Conservation (phyloP, 2,329 filamentous ascomycete species). For the Epichloe scottii region DNA sequence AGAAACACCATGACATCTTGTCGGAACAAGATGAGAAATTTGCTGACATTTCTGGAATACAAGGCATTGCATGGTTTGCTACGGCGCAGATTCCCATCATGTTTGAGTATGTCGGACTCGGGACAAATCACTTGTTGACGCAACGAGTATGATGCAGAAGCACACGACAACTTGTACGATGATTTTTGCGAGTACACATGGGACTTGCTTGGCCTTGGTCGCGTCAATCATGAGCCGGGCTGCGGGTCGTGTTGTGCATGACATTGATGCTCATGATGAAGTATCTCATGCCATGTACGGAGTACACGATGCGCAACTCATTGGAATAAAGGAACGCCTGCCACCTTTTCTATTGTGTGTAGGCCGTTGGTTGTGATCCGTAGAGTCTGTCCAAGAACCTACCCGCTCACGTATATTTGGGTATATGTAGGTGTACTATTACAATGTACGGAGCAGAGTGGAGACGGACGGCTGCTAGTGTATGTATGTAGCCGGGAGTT, state of each 20-base stretch:
- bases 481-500: no score
- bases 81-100: slow-evolving; percentile 62
- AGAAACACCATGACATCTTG: no score
- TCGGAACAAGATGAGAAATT: not conserved
- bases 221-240: not conserved
- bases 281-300: not conserved
- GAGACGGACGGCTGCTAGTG: no score
- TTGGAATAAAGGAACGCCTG: not conserved
- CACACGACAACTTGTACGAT: not conserved
- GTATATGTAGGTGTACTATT: no score
- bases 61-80: slow-evolving; percentile 73
- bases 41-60: not conserved
- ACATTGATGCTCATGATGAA: not conserved
- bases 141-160: slow-evolving; percentile 4
- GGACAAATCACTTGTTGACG: slow-evolving; percentile 26
- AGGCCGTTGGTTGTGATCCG: no score
- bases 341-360: no score
- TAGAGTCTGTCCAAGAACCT: no score
- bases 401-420: no score
- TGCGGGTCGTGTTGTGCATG: not conserved
- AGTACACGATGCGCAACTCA: not conserved
- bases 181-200: not conserved
- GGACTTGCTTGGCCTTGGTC: no score
- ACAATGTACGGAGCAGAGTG: no score
- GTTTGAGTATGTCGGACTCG: slow-evolving; percentile 49